Conservation (phyloP, 495 filamentous ascomycete genomes). For the Aspergillus cavernicola region DNA sequence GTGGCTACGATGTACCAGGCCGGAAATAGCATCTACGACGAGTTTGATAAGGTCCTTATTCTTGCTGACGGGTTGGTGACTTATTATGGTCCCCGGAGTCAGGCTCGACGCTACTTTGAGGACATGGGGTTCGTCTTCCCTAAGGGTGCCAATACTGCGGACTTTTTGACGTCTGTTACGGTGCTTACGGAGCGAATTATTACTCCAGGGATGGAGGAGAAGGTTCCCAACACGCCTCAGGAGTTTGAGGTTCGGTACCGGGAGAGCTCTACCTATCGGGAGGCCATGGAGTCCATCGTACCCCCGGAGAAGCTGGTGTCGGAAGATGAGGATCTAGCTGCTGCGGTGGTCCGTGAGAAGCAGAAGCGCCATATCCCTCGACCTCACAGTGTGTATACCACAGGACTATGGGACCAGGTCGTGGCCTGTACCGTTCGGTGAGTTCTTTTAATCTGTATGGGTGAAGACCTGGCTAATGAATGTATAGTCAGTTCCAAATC, state of each 20-base stretch:
- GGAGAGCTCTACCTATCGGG: constrained; percentile 58
- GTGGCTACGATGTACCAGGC: constrained; percentile 81
- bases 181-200: constrained; percentile 64
- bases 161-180: constrained; percentile 78
- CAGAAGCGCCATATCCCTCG: constrained; percentile 49
- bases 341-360: constrained; percentile 47
- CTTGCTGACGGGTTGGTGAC: constrained; percentile 78
- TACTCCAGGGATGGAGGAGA: constrained; percentile 60
- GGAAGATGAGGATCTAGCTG: constrained; percentile 39
- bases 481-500: constrained; percentile 32
- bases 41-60: constrained; percentile 75
- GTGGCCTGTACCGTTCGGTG: constrained; percentile 47
- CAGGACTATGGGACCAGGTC: constrained; percentile 55
- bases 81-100: constrained; percentile 63
- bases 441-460: not conserved
- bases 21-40: constrained; percentile 68
- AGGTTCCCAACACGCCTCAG: constrained; percentile 65
- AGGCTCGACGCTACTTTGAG: constrained; percentile 65
- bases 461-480: not conserved
- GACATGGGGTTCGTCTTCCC: constrained; percentile 70
- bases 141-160: constrained; percentile 65
- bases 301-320: constrained; percentile 39
- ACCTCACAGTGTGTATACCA: constrained; percentile 46
- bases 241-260: constrained; percentile 73
- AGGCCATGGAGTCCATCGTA: constrained; percentile 62